Percentiles rank a stretch among this genome's conserved stretches.
Evolutionary conservation across 2,329 filamentous ascomycete genomes (phyloP).

Genomic region (Fusarium citri): DNA sequence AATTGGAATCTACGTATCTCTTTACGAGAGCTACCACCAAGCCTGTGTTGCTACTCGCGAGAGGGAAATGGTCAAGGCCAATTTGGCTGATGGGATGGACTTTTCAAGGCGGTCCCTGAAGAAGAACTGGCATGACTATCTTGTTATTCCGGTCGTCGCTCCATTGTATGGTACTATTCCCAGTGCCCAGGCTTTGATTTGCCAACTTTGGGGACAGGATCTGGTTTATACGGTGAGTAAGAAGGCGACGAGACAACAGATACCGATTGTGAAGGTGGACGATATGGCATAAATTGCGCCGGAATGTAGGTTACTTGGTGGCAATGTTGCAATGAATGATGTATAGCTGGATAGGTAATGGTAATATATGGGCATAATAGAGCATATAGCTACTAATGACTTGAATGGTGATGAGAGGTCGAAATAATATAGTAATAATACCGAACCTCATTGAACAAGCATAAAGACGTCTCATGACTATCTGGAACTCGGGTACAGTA

Average conservation of each 20-base stretch:
- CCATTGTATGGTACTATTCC: slow-evolving; percentile 76
- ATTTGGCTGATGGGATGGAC: slow-evolving; percentile 72
- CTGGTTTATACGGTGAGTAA: slow-evolving; percentile 79
- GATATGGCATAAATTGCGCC: slow-evolving; percentile 58
- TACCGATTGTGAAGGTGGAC: slow-evolving; percentile 57
- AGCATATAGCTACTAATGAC: background rate
- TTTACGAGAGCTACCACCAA: slow-evolving; percentile 76
- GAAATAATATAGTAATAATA: background rate
- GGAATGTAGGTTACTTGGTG: background rate
- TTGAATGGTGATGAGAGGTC: background rate
- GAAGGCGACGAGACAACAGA: slow-evolving; percentile 69
- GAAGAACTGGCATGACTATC: slow-evolving; percentile 70
- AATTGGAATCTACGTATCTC: slow-evolving; percentile 70
- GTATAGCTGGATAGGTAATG: background rate
- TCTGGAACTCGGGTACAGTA: background rate
- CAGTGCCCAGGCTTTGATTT: slow-evolving; percentile 73
- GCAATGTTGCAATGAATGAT: background rate
- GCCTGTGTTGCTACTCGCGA: slow-evolving; percentile 70
- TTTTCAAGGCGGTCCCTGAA: slow-evolving; percentile 70
- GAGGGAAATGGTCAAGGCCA: slow-evolving; percentile 74
- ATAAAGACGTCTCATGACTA: background rate
- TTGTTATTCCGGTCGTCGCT: slow-evolving; percentile 74
- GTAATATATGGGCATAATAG: background rate
- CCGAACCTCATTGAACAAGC: background rate
- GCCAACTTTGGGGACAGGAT: slow-evolving; percentile 76